Conservation (phyloP, 1,139 yeast genomes). For the Taphrina populina region DNA sequence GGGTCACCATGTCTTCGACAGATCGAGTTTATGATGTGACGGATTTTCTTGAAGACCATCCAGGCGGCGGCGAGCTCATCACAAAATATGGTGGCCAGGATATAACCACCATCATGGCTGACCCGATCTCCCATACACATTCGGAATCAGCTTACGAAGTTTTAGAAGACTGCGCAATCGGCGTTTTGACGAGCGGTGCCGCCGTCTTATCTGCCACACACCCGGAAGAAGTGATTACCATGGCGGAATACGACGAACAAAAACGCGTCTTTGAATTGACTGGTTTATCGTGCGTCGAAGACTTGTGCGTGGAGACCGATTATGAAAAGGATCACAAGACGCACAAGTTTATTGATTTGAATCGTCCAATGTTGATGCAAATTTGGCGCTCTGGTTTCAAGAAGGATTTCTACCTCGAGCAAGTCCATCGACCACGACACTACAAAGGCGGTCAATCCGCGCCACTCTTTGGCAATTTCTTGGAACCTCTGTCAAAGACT, state of each 20-base stretch:
- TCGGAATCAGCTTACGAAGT: conserved; percentile 86
- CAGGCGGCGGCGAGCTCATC: conserved; percentile 72
- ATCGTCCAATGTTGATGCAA: conserved; percentile 76
- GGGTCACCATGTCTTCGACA: conserved; percentile 55
- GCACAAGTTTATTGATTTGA: conserved; percentile 83
- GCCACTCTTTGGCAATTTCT: conserved; percentile 71
- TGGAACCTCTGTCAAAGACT: conserved; percentile 68
- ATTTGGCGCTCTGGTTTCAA: conserved; percentile 69
- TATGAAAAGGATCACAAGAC: conserved; percentile 64
- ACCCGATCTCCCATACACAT: conserved; percentile 66
- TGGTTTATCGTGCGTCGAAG: conserved; percentile 55
- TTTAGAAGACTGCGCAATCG: conserved; percentile 67
- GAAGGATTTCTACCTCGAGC: conserved; percentile 88
- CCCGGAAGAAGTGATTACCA: conserved; percentile 15
- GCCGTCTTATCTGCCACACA: conserved; percentile 17
- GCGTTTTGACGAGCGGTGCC: conserved; percentile 57
- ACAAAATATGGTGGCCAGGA: conserved; percentile 80
- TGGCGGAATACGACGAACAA: conserved; percentile 52
- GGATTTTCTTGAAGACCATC: conserved; percentile 49
- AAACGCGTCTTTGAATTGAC: conserved; percentile 49
- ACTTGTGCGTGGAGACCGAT: conserved; percentile 76
- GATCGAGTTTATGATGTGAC: conserved; percentile 51
- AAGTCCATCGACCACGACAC: conserved; percentile 96
- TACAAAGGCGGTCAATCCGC: conserved; percentile 82
- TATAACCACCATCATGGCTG: conserved; percentile 74